Evolutionary conservation across 768 basidiomycete genomes (phyloP).

Genomic region (Suillus placidus): DNA sequence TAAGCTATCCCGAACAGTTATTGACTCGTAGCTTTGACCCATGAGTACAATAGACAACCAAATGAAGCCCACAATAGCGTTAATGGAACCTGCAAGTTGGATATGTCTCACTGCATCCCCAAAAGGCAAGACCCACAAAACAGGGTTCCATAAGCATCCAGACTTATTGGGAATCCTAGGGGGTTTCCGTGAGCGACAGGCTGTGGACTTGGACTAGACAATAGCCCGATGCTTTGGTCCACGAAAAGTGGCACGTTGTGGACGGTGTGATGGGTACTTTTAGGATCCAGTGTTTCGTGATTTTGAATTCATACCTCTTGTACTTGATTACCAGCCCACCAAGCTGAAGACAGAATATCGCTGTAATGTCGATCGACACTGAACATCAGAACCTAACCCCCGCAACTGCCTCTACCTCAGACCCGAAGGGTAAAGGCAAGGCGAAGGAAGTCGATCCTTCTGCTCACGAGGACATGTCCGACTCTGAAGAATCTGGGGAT

Average conservation of each 20-base stretch:
- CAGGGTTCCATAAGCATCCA: neutral
- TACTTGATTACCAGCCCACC: neutral
- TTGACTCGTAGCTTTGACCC: neutral
- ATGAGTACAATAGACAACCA: neutral
- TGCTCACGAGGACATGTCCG: neutral
- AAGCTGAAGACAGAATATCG: neutral
- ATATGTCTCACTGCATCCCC: constrained; percentile 2
- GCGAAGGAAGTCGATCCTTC: constrained; percentile 2
- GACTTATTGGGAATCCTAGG: neutral
- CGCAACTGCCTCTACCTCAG: neutral
- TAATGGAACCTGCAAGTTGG: neutral
- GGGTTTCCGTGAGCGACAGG: neutral
- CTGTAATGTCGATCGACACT: neutral
- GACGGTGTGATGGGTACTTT: too few species aligned
- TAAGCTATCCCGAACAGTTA: neutral
- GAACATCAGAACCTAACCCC: neutral
- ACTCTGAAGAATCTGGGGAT: neutral
- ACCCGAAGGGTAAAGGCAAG: constrained; percentile 13
- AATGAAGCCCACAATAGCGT: neutral
- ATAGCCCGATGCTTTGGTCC: neutral
- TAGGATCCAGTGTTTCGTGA: neutral
- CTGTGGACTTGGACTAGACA: neutral
- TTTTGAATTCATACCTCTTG: neutral
- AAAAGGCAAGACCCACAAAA: neutral
- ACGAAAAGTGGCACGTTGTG: neutral